These are phyloP conservation scores for Pseudocercospora cruenta DNA, from an alignment of 2,329 filamentous ascomycete genomes.

Conservation along the genomic window DNA sequence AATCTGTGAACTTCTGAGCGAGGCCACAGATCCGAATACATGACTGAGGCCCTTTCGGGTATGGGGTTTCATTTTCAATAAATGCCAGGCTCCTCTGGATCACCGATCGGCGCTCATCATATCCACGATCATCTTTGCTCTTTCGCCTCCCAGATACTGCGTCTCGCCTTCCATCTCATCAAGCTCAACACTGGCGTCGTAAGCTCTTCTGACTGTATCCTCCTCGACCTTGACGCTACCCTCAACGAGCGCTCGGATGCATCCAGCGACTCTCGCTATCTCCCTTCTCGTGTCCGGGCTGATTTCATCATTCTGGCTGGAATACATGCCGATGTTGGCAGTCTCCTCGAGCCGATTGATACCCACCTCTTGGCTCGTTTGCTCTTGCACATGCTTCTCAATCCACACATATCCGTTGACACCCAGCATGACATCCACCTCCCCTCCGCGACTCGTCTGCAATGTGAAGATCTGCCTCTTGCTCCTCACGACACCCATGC, in stretches of 20 bases:
- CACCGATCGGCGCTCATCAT: conserved; percentile 33
- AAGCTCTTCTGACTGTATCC: conserved; percentile 80
- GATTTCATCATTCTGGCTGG: conserved; percentile 90
- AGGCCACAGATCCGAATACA: not conserved
- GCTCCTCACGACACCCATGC: conserved; percentile 78
- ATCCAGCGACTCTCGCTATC: conserved; percentile 80
- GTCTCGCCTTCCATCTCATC: conserved; percentile 64
- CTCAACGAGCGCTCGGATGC: conserved; percentile 81
- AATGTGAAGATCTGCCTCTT: conserved; percentile 88
- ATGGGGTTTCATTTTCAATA: not conserved
- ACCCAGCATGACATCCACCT: conserved; percentile 83
- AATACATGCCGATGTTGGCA: conserved; percentile 84
- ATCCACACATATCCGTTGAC: conserved; percentile 99
- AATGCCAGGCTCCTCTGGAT: not conserved
- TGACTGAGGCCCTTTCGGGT: not conserved
- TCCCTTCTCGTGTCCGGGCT: conserved; percentile 76
- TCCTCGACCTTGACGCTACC: conserved; percentile 85
- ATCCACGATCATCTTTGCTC: conserved; percentile 42
- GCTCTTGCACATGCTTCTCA: conserved; percentile 69
- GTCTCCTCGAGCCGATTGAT: conserved; percentile 89
- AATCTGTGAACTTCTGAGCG: not conserved
- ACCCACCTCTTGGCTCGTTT: conserved; percentile 57
- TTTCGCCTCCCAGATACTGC: conserved; percentile 44
- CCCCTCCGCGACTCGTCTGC: conserved; percentile 62
- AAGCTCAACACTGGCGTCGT: conserved; percentile 78